Conservation (phyloP, 116 monocot genomes). For the Posidonia oceanica region DNA sequence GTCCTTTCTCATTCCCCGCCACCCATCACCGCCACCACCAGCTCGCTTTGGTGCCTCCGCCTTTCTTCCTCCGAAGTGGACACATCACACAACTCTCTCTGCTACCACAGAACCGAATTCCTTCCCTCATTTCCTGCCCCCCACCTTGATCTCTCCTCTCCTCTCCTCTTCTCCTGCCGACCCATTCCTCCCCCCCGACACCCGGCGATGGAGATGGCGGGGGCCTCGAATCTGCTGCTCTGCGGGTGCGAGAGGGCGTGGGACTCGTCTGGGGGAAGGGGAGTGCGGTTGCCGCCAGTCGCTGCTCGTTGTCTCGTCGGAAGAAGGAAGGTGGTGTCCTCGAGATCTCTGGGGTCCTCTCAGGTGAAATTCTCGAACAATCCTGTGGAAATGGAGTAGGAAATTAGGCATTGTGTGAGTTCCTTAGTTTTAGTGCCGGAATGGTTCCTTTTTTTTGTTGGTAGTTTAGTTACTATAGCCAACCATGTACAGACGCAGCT, state of each 20-base stretch:
- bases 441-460: too few species aligned
- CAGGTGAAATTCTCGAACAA: too few species aligned
- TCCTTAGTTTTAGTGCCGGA: too few species aligned
- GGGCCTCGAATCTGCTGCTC: conserved; percentile 4
- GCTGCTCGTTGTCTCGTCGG: background rate
- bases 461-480: too few species aligned
- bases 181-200: background rate
- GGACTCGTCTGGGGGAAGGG: background rate
- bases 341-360: too few species aligned
- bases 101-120: background rate
- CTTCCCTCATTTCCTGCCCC: background rate
- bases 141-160: background rate
- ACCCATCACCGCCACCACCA: background rate
- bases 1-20: background rate
- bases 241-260: conserved; percentile 3
- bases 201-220: conserved; percentile 1
- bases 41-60: background rate
- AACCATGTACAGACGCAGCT: too few species aligned
- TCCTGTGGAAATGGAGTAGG: too few species aligned
- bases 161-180: background rate
- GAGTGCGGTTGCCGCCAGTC: background rate
- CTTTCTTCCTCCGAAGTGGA: too few species aligned
- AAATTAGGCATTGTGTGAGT: too few species aligned
- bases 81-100: too few species aligned
- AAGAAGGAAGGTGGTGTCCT: too few species aligned